Base-by-base conservation (phyloP, 208 protist genomes). In the Acanthamoeba healyi region DNA sequence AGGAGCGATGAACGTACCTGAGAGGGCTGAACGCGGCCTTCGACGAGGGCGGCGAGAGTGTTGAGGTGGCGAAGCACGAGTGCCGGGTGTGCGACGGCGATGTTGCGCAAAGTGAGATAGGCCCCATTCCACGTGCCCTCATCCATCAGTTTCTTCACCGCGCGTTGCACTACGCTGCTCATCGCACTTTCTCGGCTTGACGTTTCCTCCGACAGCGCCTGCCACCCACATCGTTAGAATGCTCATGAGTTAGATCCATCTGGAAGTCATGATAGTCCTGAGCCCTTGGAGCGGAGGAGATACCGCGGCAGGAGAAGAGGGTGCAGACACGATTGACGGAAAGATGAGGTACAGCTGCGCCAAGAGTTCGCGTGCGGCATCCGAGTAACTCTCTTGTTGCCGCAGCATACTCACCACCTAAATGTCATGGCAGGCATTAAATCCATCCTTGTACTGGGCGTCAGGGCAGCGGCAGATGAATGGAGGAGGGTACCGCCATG, bases 21-120 rank as follows among this genome's bases (percentile, higher is more conserved):
- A 19, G 65, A 74, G 65, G 65, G 46, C n/a, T 49, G 74, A 12
- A 56, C 74, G 46, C 74, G 74, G 74, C 74, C 74, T 54, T 86
- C 74, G 22, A 86, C 17, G 26, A 86, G 46, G 32, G 74, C 46
- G 26, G 74, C 74, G 14, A 86, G 32, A 2, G 74, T 58, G n/a
- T 58, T 86, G 42, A 86, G 46, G 46, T 86, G 74, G 74, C 42
- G 74, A 2, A 86, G 74, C 14, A 86, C 42, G 26, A 86, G 34
- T 3, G 74, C 74, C 24, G 74, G 74, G n/a, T 86, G 74, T 3
- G 38, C 42, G 9, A 56, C 46, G 46, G 42, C 74, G n/a, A 86
- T 26, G 32, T 86, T 86, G 19, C 74, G 74, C 46, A 86, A 24
- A 1, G 46, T 86, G 32, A 86, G 38, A n/a, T 86, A 86, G 34